A percentile compares a stretch with the other conserved stretches of the same genome.
Evolutionary conservation across 768 basidiomycete genomes (phyloP).

Genomic region (Polyporus arcularius): DNA sequence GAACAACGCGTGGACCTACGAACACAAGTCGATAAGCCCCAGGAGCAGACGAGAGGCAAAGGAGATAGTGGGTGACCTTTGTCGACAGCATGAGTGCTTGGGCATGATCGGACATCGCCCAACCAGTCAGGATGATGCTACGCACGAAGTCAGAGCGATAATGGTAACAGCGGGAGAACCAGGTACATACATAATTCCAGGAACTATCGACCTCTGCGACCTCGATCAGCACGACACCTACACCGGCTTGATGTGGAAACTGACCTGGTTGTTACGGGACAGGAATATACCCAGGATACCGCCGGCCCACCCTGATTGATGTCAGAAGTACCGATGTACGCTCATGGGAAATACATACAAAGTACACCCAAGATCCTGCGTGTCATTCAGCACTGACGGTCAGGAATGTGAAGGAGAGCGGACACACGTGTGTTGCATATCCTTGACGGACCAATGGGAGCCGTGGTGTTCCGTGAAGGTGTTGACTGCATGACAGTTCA

Average conservation of each 20-base stretch:
- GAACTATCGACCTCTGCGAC: slow-evolving; percentile 72
- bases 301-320: slow-evolving; percentile 80
- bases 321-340: slow-evolving; percentile 2
- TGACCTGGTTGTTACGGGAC: slow-evolving; percentile 72
- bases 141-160: not conserved
- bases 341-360: slow-evolving; percentile 45
- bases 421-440: slow-evolving; percentile 90
- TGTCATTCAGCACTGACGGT: not conserved
- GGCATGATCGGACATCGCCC: slow-evolving; percentile 90
- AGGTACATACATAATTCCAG: slow-evolving; percentile 67
- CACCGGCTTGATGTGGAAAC: slow-evolving; percentile 8
- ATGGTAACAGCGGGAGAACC: not conserved
- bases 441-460: slow-evolving; percentile 81
- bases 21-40: slow-evolving; percentile 1
- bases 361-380: slow-evolving; percentile 70
- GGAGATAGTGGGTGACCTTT: slow-evolving; percentile 44
- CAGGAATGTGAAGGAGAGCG: not conserved
- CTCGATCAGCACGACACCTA: not conserved
- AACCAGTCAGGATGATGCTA: slow-evolving; percentile 88
- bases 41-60: too few species aligned
- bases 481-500: slow-evolving; percentile 53
- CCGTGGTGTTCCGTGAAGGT: slow-evolving; percentile 93
- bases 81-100: slow-evolving; percentile 86
- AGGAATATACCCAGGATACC: slow-evolving; percentile 88
- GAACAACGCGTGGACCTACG: slow-evolving; percentile 78